Conservation (phyloP, 257 asterid genomes). For the Przewalskia tangutica region DNA sequence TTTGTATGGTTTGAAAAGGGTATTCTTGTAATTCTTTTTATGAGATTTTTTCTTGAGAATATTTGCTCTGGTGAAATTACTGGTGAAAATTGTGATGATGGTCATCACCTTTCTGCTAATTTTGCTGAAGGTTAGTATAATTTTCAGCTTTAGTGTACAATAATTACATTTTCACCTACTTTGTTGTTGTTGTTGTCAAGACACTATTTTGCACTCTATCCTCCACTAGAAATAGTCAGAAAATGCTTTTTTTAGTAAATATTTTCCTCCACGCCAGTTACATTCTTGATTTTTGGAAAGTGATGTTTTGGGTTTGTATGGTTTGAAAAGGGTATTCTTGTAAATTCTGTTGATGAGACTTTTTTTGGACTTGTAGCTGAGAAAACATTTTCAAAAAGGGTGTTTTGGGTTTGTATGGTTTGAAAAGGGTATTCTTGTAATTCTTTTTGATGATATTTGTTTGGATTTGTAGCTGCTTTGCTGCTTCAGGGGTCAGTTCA, state of each 20-base stretch:
- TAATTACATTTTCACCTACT: too few relatives aligned
- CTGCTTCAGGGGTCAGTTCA: conserved; percentile 97
- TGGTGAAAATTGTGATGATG: too few relatives aligned
- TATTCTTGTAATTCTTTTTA: background rate
- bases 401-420: background rate
- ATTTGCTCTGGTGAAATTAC: too few relatives aligned
- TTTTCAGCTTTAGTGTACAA: too few relatives aligned
- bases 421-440: background rate
- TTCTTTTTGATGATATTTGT: background rate
- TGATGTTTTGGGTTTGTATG: too few relatives aligned
- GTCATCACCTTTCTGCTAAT: too few relatives aligned
- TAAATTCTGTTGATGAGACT: too few relatives aligned
- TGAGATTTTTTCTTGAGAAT: too few relatives aligned
- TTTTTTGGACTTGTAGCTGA: background rate
- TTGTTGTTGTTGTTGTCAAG: background rate
- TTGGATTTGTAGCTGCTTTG: conserved; percentile 72
- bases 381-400: background rate
- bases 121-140: too few relatives aligned
- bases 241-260: background rate
- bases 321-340: too few relatives aligned
- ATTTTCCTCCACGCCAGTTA: background rate
- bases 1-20: background rate
- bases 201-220: too few relatives aligned
- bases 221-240: background rate
- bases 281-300: too few relatives aligned